Conservation (phyloP, 192 early-diverging fungal genomes). For the Backusella macrospora region DNA sequence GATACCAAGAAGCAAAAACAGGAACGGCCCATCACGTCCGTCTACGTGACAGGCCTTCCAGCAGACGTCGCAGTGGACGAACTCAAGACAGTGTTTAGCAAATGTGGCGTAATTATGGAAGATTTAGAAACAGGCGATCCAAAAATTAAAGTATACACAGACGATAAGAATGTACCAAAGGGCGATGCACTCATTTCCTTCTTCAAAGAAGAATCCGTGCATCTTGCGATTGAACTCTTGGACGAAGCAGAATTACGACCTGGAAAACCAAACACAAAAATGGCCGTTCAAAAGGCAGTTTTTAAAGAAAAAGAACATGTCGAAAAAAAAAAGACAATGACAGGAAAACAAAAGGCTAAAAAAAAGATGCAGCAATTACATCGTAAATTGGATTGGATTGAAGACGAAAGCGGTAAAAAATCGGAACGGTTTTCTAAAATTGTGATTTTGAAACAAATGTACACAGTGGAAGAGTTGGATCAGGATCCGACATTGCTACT, state of each 20-base stretch:
- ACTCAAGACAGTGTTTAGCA: slow-evolving; percentile 69
- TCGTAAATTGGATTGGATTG: slow-evolving; percentile 93
- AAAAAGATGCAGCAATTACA: slow-evolving; percentile 68
- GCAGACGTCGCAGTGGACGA: slow-evolving; percentile 80
- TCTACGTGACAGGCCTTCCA: slow-evolving; percentile 89
- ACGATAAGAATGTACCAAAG: slow-evolving; percentile 69
- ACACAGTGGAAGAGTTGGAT: slow-evolving; percentile 85
- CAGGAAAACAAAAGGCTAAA: slow-evolving; percentile 61
- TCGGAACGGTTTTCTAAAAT: slow-evolving; percentile 77
- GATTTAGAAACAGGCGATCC: slow-evolving; percentile 67
- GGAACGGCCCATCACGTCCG: slow-evolving; percentile 69
- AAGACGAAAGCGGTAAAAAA: slow-evolving; percentile 67
- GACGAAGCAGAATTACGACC: slow-evolving; percentile 85
- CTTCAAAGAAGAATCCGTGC: slow-evolving; percentile 88
- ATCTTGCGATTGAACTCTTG: slow-evolving; percentile 80
- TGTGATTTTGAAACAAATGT: slow-evolving; percentile 96
- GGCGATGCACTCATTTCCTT: slow-evolving; percentile 94
- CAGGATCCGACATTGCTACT: slow-evolving; percentile 85
- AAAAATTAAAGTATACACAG: slow-evolving; percentile 87
- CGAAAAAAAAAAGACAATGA: slow-evolving; percentile 42
- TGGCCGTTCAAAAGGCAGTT: slow-evolving; percentile 80
- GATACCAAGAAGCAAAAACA: slow-evolving; percentile 56
- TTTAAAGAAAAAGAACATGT: slow-evolving; percentile 71
- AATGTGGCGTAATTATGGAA: slow-evolving; percentile 83
- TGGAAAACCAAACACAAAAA: slow-evolving; percentile 58